These are phyloP conservation scores for Aspergillus sparsus DNA, from an alignment of 495 filamentous ascomycete genomes.

Conservation along the genomic window DNA sequence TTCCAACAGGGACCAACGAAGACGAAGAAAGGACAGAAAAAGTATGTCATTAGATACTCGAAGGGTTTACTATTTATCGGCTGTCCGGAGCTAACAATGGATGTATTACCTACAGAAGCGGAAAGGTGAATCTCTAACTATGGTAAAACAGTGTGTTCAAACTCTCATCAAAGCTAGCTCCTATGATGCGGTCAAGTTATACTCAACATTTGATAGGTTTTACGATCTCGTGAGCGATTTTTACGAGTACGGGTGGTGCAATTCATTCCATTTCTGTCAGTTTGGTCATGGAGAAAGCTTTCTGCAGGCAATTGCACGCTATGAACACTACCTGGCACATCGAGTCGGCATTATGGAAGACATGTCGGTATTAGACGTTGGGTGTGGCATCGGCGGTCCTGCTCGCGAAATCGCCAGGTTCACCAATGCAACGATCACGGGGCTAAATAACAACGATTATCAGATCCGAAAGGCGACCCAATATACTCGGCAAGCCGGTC, in stretches of 20 bases:
- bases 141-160: background rate
- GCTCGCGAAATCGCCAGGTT: conserved; percentile 97
- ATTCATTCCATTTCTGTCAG: conserved; percentile 97
- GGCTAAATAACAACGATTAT: conserved; percentile 99
- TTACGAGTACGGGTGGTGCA: conserved; percentile 96
- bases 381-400: conserved; percentile 97
- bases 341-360: conserved; percentile 80
- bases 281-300: conserved; percentile 89
- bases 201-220: conserved; percentile 57
- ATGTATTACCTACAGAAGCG: background rate
- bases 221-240: conserved; percentile 98
- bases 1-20: background rate
- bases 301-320: conserved; percentile 89
- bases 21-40: background rate
- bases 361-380: conserved; percentile 94
- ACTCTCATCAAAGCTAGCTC: no score
- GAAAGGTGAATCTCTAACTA: background rate
- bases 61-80: background rate
- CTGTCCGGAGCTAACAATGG: background rate
- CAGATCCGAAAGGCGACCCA: conserved; percentile 92
- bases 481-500: conserved; percentile 79
- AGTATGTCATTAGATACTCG: background rate
- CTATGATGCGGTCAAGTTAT: no score
- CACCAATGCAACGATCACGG: conserved; percentile 82
- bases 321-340: conserved; percentile 97